Base-by-base conservation (phyloP, 2,329 filamentous ascomycete genomes). In the Talaromyces sp. region DNA sequence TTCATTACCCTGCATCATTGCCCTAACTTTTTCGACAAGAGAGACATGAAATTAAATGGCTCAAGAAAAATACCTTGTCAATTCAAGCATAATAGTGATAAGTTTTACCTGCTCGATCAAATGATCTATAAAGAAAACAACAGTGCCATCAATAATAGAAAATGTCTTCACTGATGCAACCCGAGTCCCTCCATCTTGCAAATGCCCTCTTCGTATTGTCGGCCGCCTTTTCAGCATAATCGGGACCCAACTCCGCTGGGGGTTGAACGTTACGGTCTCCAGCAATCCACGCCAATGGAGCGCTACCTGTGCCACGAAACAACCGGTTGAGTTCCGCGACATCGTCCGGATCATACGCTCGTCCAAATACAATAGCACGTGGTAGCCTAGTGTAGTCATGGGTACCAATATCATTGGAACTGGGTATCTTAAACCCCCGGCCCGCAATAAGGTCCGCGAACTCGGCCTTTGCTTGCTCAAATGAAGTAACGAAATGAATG, bases 361-460 rank as follows among this genome's bases (percentile, higher is more conserved):
- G 67, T 3, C 71, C 71, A 31, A 72, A 69, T 21, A 72, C 64
- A 10, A 73, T 63, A 1, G 66, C 70, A 0, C 68, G 68, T 3
- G 65, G 63, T 6, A 65, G 63, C 11, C 50, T 56, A 43, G 32
- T 64, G 64, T 71, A 72, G 27, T 70, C 58, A 53, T 68, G 65
- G 1, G 70, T 66, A 19, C 69, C 70, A 24, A 72, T 32, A 13
- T 66, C 56, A 52, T 67, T 69, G 21, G 61, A 24, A n/a, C 57
- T 60, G 4, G 61, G 59, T 24, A 62, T 58, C 26, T 66, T 51
- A 7, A 69, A 70, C 24, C 65, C 63, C 7, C 54, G 63, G 3
- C 70, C 70, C 11, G 57, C n/a, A 21, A 58, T 29, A 8, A 58
- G 35, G 3, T 58, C 38, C 13, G 26, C 50, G n/a, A 58, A 58